Base-by-base conservation (phyloP, 2,329 filamentous ascomycete species). In the Monosporascus sp. region DNA sequence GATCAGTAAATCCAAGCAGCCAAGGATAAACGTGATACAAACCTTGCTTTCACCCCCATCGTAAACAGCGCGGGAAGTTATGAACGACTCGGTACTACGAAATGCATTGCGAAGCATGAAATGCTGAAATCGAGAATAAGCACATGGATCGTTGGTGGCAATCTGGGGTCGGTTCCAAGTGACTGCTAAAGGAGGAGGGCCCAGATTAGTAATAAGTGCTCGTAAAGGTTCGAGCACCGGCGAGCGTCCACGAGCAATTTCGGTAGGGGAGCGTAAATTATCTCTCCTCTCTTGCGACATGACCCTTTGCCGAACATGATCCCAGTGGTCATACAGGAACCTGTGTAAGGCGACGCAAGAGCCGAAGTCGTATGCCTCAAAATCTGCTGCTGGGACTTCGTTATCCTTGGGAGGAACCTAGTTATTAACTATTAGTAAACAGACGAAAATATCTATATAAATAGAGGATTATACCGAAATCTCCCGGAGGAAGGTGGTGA, bases 41-140 rank as follows among this genome's bases (percentile, higher is more conserved):
- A 81, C 80, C 70, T 85, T 87, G 70, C 82, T 87, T 68, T 88
- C 84, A 20, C 85, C 85, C 37, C 85, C 85, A 63, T 88, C 85
- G 62, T 88, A 88, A 14, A 88, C 81, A 25, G 84, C 84, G 22
- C 84, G 76, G 24, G 81, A 80, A 2, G 83, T 84, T 22, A 85
- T 68, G 54, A 85, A 82, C 3, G 83, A 85, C 59, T 87, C 85
- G 0, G 80, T 82, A 58, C 81, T 82, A 38, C 81, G 77, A 58
- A 85, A 84, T 2, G 84, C 84, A 63, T 88, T 87, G 18, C 81
- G 79, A 46, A 88, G 75, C 85, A 88, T 88, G 61, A 88, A 88
- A 58, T 87, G 82, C 58, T 88, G 85, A 58, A 88, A 88, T 24
- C 83, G 75, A 2, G 84, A 87, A 64, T 88, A 88, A 6, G 80